A percentile compares a stretch with the other conserved stretches of the same genome.
Evolutionary conservation across 352 stramenopile genomes (phyloP).

Genomic region (Pilasporangium apinafurcum): DNA sequence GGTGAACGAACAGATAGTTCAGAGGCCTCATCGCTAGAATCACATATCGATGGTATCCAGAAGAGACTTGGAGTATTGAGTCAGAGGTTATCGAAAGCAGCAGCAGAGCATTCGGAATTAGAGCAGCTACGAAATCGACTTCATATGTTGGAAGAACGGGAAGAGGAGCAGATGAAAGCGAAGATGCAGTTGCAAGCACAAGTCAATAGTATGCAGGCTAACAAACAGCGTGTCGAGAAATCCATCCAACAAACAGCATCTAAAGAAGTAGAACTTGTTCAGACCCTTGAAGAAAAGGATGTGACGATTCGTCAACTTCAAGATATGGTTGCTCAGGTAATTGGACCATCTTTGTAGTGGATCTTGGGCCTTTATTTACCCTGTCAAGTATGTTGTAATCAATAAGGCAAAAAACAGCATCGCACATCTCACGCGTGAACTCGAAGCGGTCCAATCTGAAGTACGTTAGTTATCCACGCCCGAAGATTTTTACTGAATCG

Average conservation of each 20-base stretch:
- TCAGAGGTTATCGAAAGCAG: conserved; percentile 1
- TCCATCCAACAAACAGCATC: conserved; percentile 16
- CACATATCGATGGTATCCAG: neutral
- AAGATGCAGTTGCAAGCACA: conserved; percentile 20
- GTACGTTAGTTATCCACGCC: conserved; percentile 17
- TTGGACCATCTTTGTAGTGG: neutral
- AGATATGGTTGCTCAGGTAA: conserved; percentile 13
- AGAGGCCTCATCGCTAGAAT: neutral
- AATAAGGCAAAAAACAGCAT: conserved; percentile 31
- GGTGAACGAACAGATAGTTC: conserved; percentile 2
- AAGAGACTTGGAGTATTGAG: conserved; percentile 7
- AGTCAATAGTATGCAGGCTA: conserved; percentile 16
- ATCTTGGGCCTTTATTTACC: too few species aligned
- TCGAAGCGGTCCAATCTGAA: conserved; percentile 46
- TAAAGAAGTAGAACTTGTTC: conserved; percentile 21
- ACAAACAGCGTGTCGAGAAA: conserved; percentile 5
- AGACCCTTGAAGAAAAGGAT: conserved; percentile 16
- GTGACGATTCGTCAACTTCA: conserved; percentile 17
- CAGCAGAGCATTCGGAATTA: neutral
- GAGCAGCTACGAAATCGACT: conserved; percentile 7
- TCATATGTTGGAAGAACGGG: conserved; percentile 7
- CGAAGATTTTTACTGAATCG: too few species aligned
- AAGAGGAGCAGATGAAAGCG: conserved; percentile 22
- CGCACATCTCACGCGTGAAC: conserved; percentile 34
- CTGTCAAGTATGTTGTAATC: too few species aligned